phyloP scores from a whole-genome alignment of 805 yeast species.

The Nakazawaea siamensis region DNA sequence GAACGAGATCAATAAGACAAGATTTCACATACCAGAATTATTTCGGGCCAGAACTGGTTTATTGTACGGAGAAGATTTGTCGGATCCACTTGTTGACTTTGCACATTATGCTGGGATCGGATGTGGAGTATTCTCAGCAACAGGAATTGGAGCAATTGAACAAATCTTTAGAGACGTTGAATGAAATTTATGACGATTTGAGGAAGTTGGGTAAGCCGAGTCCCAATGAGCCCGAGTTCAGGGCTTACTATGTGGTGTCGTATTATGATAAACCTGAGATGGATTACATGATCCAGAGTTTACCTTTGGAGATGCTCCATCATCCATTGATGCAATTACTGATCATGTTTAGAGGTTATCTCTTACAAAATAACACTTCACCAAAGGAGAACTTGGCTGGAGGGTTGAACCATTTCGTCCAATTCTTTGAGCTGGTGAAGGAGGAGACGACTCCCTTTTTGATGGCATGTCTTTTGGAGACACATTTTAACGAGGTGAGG shows the following conservation, averaged over 20 bases:
- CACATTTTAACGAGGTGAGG: slow-evolving; percentile 72
- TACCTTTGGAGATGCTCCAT: slow-evolving; percentile 50
- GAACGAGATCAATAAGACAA: slow-evolving; percentile 93
- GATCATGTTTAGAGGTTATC: slow-evolving; percentile 54
- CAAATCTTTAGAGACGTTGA: slow-evolving; percentile 80
- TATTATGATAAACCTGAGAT: slow-evolving; percentile 80
- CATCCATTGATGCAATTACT: slow-evolving; percentile 63
- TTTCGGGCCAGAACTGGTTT: slow-evolving; percentile 88
- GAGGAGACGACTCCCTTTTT: slow-evolving; percentile 52
- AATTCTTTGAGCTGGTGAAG: slow-evolving; percentile 51
- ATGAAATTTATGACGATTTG: slow-evolving; percentile 80
- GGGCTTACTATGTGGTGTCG: slow-evolving; percentile 78
- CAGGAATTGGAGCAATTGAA: slow-evolving; percentile 94
- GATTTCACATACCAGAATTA: slow-evolving; percentile 95
- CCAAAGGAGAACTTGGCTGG: slow-evolving; percentile 49
- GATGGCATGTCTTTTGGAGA: slow-evolving; percentile 67
- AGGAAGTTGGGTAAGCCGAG: slow-evolving; percentile 52
- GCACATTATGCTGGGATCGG: slow-evolving; percentile 76
- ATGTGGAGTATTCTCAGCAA: slow-evolving; percentile 76
- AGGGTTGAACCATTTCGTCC: slow-evolving; percentile 48
- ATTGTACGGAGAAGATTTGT: slow-evolving; percentile 86
- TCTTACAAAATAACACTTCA: slow-evolving; percentile 52
- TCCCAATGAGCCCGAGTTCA: slow-evolving; percentile 79
- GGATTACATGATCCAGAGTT: slow-evolving; percentile 62
- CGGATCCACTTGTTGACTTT: slow-evolving; percentile 76